Percentiles rank a stretch among this genome's conserved stretches.
phyloP scores from a whole-genome alignment of 2,329 filamentous ascomycete genomes.

The Dichotomopilus funicola region DNA sequence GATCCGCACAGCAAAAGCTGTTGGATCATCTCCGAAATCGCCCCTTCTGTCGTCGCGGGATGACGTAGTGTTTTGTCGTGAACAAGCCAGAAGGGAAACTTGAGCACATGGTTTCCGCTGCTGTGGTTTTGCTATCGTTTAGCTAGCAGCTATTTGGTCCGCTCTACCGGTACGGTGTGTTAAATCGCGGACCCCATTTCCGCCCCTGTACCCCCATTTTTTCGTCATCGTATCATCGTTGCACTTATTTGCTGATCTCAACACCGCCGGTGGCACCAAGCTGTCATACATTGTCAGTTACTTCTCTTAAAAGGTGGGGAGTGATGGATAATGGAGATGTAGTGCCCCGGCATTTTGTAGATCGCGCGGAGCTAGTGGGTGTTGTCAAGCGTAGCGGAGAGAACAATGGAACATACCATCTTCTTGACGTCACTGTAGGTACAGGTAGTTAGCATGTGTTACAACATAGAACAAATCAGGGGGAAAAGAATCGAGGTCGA shows the following conservation, averaged over 20 bases:
- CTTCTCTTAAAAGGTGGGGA: too few species aligned
- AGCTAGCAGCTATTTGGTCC: not conserved
- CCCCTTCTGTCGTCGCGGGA: not conserved
- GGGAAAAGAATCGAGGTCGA: not conserved
- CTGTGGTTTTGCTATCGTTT: not conserved
- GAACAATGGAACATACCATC: too few species aligned
- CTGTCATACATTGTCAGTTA: too few species aligned
- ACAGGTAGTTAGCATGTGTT: not conserved
- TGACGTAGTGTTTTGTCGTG: not conserved
- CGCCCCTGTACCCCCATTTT: not conserved
- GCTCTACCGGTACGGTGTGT: not conserved
- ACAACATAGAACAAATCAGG: not conserved
- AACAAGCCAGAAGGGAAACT: constrained; percentile 2
- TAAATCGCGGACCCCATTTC: not conserved
- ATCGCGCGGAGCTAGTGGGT: too few species aligned
- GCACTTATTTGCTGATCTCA: constrained; percentile 52
- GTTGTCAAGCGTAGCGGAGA: too few species aligned
- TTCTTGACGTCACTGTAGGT: not conserved
- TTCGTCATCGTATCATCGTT: not conserved
- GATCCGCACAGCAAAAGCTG: not conserved
- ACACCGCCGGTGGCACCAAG: constrained; percentile 65
- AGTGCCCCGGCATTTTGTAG: too few species aligned
- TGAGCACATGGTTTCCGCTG: not conserved
- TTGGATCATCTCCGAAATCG: not conserved
- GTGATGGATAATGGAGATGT: too few species aligned